Conservation (phyloP, 805 yeast species). For the Cyberlindnera petersonii region DNA sequence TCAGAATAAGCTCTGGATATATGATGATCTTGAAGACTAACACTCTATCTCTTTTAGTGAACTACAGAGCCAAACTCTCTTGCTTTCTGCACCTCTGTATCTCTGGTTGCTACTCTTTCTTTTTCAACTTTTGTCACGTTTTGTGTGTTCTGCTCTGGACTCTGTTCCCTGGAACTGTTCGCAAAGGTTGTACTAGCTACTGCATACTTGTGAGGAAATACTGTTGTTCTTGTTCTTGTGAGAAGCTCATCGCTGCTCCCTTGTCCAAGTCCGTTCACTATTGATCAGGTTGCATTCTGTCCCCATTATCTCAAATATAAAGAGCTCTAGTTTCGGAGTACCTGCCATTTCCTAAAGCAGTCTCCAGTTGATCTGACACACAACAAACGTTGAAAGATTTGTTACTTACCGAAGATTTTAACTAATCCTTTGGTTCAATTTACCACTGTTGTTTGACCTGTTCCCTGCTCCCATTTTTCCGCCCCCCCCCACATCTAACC, state of each 20-base stretch:
- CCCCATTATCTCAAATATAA: background rate
- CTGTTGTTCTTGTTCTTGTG: background rate
- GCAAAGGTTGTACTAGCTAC: slow-evolving; percentile 3
- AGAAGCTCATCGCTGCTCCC: no score
- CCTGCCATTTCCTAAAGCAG: no score
- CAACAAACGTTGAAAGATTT: slow-evolving; percentile 1
- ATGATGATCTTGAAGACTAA: no score
- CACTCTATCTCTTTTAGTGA: no score
- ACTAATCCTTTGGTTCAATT: slow-evolving; percentile 23
- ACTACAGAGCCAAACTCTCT: slow-evolving; percentile 12
- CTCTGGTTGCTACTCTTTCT: slow-evolving; percentile 11
- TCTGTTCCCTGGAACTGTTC: background rate
- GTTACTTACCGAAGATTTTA: slow-evolving; percentile 25
- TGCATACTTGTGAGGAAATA: slow-evolving; percentile 7
- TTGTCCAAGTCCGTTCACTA: no score
- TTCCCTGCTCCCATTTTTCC: background rate
- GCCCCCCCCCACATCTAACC: slow-evolving; percentile 3
- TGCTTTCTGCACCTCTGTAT: slow-evolving; percentile 15
- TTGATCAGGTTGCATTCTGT: slow-evolving; percentile 9
- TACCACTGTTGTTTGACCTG: slow-evolving; percentile 3
- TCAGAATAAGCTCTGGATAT: background rate
- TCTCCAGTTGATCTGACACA: no score
- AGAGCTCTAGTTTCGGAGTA: background rate
- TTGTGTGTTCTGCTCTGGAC: slow-evolving; percentile 7
- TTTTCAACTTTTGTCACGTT: slow-evolving; percentile 6